Base-by-base conservation (phyloP, 345 rosid genomes). In the Hevea brasiliensis region DNA sequence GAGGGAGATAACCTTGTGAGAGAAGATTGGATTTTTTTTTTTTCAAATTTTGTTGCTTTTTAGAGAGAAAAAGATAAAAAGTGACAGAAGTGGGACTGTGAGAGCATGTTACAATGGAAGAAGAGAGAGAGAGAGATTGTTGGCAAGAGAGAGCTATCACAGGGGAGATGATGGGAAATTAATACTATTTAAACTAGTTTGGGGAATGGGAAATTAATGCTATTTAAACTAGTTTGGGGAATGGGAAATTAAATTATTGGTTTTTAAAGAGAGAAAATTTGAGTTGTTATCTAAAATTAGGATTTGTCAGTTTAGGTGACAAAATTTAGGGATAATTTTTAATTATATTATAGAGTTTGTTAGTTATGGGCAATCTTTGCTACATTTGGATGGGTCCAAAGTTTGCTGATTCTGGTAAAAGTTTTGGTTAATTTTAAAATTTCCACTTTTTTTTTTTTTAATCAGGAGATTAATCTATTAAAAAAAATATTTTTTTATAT, bases 81-180 rank as follows among this genome's bases (percentile, higher is more conserved):
- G 64, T 18, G 8, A 6, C 35, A 23, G 17, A 26, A 26, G 41
- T 15, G 44, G 26, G 47, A n/a, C 23, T n/a, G n/a, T n/a, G n/a
- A n/a, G n/a, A n/a, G n/a, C n/a, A n/a, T n/a, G n/a, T n/a, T n/a
- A n/a, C n/a, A 21, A 65, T 42, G 63, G 81, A 70, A 11, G 37
- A 29, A 68, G 77, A 61, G 68, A 68, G 65, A 59, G 56, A 27
- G 57, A 37, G 79, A 64, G 20, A 14, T 48, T 41, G 69, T 57
- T 65, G 89, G 87, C 87, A 81, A 69, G 72, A 70, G 50, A 66
- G 83, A 86, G 92, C 93, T 90, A 82, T 85, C 91, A 72, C n/a
- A 66, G 63, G 78, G 77, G 89, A 73, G 85, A 80, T 73, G 78
- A 67, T 66, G 65, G 83, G 79, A 73, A 77, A 81, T 68, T 71